Base-by-base conservation (phyloP, 305 asterid species). In the Stenogyne calaminthoides region DNA sequence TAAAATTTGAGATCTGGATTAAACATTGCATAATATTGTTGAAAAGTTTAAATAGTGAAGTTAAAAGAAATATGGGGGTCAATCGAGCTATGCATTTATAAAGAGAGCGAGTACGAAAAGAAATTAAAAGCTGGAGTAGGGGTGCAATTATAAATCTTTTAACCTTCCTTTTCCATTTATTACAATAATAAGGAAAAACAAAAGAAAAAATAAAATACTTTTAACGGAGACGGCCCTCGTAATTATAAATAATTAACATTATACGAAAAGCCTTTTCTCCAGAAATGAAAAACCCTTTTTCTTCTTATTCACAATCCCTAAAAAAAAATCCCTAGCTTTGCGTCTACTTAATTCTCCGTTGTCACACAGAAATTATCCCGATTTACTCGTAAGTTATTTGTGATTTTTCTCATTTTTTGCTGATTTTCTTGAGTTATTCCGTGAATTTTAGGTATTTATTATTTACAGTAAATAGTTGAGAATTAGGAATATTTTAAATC, bases 321-420 rank as follows among this genome's bases (percentile, higher is more conserved):
- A 74, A 37, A 78, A 54, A 71, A 78, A 63, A 66, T 66, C 78
- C 64, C 72, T 77, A 76, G 65, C 76, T 42, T 63, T 71, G 46
- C 75, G 65, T 73, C 81, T 61, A 47, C 75, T 60, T 71, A 56
- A 77, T 75, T 68, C 81, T 52, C 22, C 20, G 60, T 66, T 32
- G 76, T 29, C 72, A 54, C 61, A 52, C 52, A 81, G 54, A 71
- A 32, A 37, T 67, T 81, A 75, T 80, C 79, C 15, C 64, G 10
- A 73, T 65, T 81, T 85, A 62, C 83, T 76, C 79, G 88, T 83
- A 49, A 81, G 84, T 34, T 60, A 15, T 75, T 80, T 66, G 37
- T 18, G 75, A 74, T 80, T 85, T 85, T 82, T 81, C 79, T 70
- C 56, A 51, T 61, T 60, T 80, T 76, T 79, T 73, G 65, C 55